Base-by-base conservation (phyloP, 495 filamentous ascomycete genomes). In the Neurospora tetraspora region DNA sequence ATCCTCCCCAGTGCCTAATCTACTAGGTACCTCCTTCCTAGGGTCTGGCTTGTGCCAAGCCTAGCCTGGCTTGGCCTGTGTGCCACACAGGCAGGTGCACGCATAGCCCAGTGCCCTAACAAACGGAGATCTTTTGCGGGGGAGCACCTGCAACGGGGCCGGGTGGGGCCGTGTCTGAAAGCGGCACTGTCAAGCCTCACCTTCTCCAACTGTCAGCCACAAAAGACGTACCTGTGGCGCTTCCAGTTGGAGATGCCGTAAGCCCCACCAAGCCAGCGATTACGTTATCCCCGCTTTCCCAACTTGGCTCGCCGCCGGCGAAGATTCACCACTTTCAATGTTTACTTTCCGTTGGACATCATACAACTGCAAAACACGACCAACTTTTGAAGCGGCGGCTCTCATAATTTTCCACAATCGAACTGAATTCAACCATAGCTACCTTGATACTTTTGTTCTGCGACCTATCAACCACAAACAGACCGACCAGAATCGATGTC, bases 401-500 rank as follows among this genome's bases (percentile, higher is more conserved):
- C 40, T 43, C 1, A 4, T n/a, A 43, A n/a, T 3, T 18, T 43
- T 18, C 5, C 14, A 42, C 39, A 42, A 18, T 16, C 11, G 11
- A 10, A 11, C 39, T 1, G 4, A 36, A 36, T 36, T 36, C 34
- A 36, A 5, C 0, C 34, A 36, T 36, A 36, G 34, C 34, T 36
- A 7, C 34, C 34, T 36, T 36, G 6, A 36, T 36, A 1, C 34
- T 36, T 36, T 36, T 36, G 6, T 36, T 36, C 34, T 36, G 34
- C 6, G 34, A 36, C 34, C 34, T 36, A 36, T 36, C 34, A 36
- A 36, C 34, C 39, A 27, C 69, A 45, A 34, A 45, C 27, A 11
- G 20, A 59, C 20, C 20, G 5, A 12, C 47, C 23, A 16, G 53
- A 61, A 40, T 70, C 71, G 5, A 89, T 88, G 86, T 87, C 93